phyloP scores from a whole-genome alignment of 805 yeast species.

The Pichia ethanolica region DNA sequence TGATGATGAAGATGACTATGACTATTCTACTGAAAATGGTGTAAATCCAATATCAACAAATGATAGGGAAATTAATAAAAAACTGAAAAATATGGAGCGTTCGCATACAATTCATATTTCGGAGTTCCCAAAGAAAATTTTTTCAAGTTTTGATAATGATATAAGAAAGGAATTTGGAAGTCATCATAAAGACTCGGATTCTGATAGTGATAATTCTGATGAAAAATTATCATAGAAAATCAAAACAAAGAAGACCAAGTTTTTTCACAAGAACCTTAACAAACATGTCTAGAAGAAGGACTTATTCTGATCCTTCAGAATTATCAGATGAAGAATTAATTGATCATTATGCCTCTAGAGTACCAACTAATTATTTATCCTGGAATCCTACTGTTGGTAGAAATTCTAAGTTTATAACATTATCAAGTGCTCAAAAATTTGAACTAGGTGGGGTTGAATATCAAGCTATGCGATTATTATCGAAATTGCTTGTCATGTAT shows the following conservation, averaged over 20 bases:
- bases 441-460: slow-evolving; percentile 98
- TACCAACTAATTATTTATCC: slow-evolving; percentile 60
- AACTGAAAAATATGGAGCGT: not conserved
- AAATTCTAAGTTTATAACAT: slow-evolving; percentile 81
- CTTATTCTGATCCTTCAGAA: slow-evolving; percentile 3
- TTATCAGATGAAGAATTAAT: slow-evolving; percentile 27
- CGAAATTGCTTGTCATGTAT: slow-evolving; percentile 55
- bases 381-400: slow-evolving; percentile 91
- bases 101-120: slow-evolving; percentile 7
- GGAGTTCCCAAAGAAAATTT: slow-evolving; percentile 2
- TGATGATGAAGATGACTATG: not conserved
- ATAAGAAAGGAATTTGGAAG: not conserved
- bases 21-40: not conserved
- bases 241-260: slow-evolving; percentile 4
- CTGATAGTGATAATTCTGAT: not conserved
- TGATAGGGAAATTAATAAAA: not conserved
- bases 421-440: slow-evolving; percentile 78
- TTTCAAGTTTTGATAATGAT: not conserved
- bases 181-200: not conserved
- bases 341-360: slow-evolving; percentile 18
- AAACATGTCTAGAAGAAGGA: slow-evolving; percentile 4
- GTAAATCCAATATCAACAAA: not conserved
- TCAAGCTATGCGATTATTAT: slow-evolving; percentile 73
- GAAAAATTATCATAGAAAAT: not conserved
- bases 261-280: slow-evolving; percentile 16